A percentile compares a stretch with the other conserved stretches of the same genome.
Conservation (phyloP, 2,329 filamentous ascomycete species). For the Parastagonospora avenae region DNA sequence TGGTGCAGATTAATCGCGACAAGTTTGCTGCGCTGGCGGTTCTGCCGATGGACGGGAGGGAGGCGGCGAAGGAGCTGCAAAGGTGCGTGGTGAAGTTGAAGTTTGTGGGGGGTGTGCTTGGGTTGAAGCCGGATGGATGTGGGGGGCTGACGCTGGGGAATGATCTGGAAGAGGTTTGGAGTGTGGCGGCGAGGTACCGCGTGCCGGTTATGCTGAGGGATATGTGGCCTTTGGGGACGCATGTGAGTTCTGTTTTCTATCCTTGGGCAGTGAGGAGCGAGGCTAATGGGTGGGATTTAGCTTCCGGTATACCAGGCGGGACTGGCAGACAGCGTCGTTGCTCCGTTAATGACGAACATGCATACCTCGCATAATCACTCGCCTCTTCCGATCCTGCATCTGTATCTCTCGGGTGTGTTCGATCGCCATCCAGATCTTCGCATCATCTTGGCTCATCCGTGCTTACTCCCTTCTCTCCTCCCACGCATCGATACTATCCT, state of each 20-base stretch:
- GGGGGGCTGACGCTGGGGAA: conserved; percentile 52
- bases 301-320: conserved; percentile 15
- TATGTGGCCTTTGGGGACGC: conserved; percentile 19
- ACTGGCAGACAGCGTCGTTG: conserved; percentile 14
- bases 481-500: conserved; percentile 49
- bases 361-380: conserved; percentile 59
- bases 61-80: conserved; percentile 45
- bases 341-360: conserved; percentile 23
- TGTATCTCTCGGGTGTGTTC: conserved; percentile 61
- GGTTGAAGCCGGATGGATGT: conserved; percentile 40
- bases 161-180: conserved; percentile 53
- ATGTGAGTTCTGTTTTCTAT: conserved; percentile 14
- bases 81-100: conserved; percentile 51
- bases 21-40: conserved; percentile 53
- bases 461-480: conserved; percentile 61
- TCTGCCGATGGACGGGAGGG: conserved; percentile 44
- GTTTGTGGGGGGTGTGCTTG: conserved; percentile 57
- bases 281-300: conserved; percentile 4
- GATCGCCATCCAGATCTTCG: conserved; percentile 61
- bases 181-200: conserved; percentile 45
- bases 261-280: neutral
- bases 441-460: conserved; percentile 60
- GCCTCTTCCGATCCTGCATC: conserved; percentile 54
- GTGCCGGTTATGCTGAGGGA: conserved; percentile 43
- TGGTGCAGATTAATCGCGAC: conserved; percentile 29